Conservation (phyloP, 2,329 filamentous ascomycete genomes). For the Alternaria consortialis region DNA sequence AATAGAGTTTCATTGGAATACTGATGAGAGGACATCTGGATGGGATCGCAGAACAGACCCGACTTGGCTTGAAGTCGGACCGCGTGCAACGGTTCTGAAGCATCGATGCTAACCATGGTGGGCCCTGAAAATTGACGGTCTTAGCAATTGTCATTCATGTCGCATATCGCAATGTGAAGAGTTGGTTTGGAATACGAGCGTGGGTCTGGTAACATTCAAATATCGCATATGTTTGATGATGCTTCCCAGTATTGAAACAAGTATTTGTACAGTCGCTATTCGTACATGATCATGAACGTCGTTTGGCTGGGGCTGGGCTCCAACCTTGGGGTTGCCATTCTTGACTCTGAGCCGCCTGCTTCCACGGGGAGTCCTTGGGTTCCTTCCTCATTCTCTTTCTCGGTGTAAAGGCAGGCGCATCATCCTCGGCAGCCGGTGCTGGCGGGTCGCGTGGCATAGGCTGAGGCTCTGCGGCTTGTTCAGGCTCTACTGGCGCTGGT, state of each 20-base stretch:
- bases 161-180: too few relatives aligned
- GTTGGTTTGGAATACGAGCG: neutral
- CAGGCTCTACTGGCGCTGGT: conserved; percentile 12
- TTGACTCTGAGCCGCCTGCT: conserved; percentile 50
- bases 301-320: conserved; percentile 53
- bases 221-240: neutral
- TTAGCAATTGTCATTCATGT: too few relatives aligned
- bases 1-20: too few relatives aligned
- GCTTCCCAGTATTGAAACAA: neutral
- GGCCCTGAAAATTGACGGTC: too few relatives aligned
- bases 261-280: neutral
- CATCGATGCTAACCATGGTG: too few relatives aligned
- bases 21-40: too few relatives aligned
- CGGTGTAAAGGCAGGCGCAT: conserved; percentile 30
- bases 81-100: too few relatives aligned
- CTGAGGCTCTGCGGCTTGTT: neutral
- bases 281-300: conserved; percentile 28
- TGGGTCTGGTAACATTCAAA: neutral
- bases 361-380: conserved; percentile 53
- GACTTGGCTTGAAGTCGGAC: too few relatives aligned
- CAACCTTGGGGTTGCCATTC: conserved; percentile 59
- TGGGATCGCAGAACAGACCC: too few relatives aligned
- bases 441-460: conserved; percentile 34
- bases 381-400: conserved; percentile 37
- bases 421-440: conserved; percentile 14